Base-by-base conservation (phyloP, 75 land plant species). In the Pseudotsuga menziesii region DNA sequence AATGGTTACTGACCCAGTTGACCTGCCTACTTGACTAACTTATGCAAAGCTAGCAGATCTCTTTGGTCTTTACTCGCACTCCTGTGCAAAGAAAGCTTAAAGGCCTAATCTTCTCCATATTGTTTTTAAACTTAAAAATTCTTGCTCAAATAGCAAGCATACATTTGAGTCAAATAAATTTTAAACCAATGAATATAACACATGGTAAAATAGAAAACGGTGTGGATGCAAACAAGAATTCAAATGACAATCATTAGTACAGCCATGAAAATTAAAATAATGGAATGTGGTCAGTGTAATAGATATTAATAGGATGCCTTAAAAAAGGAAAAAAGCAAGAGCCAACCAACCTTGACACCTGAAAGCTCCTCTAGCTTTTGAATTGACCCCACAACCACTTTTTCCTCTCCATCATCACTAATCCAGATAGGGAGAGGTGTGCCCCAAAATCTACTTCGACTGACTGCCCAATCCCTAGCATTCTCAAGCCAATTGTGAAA, bases 401-500 rank as follows among this genome's bases (percentile, higher is more conserved):
- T 87, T 75, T 97, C 98, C 77, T 85, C 85, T 5, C 98, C 96
- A 90, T 97, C 99, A 29, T 87, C 91, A 71, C 99, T 97, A 4
- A 87, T 80, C 99, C 99, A 97, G 39, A 97, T 58, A 41, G 99
- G 99, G 56, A 97, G 79, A 62, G 99, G 99, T 61, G 99, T 97
- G 3, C 99, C 99, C 99, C 99, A 97, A 77, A 95, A 97, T 48
- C 99, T 89, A 80, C 91, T 97, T 78, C 99, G 86, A 82, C 98
- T 95, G 15, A 97, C 77, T 69, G 94, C 92, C 99, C 99, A 97
- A 79, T 97, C 99, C 82, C 99, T 85, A 20, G 99, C 98, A 95
- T 95, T 95, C 82, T 97, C 99, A 56, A 97, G 83, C 99, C 99
- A 97, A 81, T 93, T 97, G 77, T 97, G 99, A 66, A 97, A 97